Evolutionary conservation across 768 basidiomycete species (phyloP).

Genomic region (Suillus paluster): DNA sequence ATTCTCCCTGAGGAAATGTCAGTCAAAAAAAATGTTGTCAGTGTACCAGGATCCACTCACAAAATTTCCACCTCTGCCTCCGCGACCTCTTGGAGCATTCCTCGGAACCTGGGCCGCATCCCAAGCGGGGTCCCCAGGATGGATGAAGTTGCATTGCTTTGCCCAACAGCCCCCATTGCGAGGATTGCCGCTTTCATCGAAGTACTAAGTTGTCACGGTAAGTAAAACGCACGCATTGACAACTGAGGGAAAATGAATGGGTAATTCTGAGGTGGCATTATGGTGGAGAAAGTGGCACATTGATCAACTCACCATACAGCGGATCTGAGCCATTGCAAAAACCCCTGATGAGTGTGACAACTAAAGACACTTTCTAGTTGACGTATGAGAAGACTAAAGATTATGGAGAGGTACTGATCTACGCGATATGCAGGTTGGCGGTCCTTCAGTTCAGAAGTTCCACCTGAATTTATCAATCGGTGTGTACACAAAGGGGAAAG

Average conservation of each 20-base stretch:
- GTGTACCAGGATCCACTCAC: conserved; percentile 14
- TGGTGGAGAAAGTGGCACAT: not conserved
- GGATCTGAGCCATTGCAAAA: not conserved
- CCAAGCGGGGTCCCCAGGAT: conserved; percentile 34
- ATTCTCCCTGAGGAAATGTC: conserved; percentile 12
- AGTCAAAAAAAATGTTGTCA: not conserved
- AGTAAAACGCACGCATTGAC: conserved; percentile 3
- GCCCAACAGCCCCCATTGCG: conserved; percentile 30
- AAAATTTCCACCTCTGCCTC: conserved; percentile 20
- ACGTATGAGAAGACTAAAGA: not conserved
- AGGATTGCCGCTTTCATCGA: conserved; percentile 34
- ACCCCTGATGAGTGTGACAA: conserved; percentile 4
- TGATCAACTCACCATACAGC: conserved; percentile 2
- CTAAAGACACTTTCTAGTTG: not conserved
- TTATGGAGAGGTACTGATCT: not conserved
- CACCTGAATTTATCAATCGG: not conserved
- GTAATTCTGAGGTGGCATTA: not conserved
- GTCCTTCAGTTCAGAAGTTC: not conserved
- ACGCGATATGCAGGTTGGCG: not conserved
- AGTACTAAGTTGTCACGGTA: conserved; percentile 24
- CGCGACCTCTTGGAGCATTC: conserved; percentile 10
- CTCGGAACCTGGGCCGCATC: conserved; percentile 18
- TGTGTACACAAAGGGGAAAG: not conserved
- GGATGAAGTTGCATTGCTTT: conserved; percentile 33
- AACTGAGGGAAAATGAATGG: not conserved